Evolutionary conservation across 2,329 filamentous ascomycete genomes (phyloP), one percentile per base, ranked within the genome.

Genomic region (Fusarium dimerum): DNA sequence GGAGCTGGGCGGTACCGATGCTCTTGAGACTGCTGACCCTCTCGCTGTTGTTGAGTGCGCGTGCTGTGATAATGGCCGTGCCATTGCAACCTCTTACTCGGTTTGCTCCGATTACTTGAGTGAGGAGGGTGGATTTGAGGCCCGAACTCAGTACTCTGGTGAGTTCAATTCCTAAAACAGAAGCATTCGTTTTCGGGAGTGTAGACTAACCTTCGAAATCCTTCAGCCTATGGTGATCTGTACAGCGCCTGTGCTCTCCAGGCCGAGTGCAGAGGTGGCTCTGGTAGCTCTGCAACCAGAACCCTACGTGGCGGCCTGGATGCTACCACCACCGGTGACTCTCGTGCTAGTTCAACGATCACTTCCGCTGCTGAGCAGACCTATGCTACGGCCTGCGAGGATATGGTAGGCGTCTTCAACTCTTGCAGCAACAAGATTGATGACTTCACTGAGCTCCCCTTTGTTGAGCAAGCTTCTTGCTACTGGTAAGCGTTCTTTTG

Each of bases 381-480:
- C 39, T 55, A 60, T 54, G 51, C 62, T 47, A 17, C 45, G 18
- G 67, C 63, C 9, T 70, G 67, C 49, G 29, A 43, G 39, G 55
- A 59, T 30, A 69, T 71, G 68, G 40, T 65, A 15, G 53, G 43
- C 26, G 46, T 69, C 44, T 69, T 61, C 45, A 47, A 49, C 17
- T 66, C 65, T 2, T 71, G 68, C 51, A 59, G 56, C 39, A 50
- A 40, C 10, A 48, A 60, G 38, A 61, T 64, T 18, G 49, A 48
- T 6, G 56, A 57, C 17, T 71, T 71, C 53, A 56, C 59, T n/a
- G 40, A 54, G 5, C 48, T 68, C 18, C 62, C 62, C 18, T 61
- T 48, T 49, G 55, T 43, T 17, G 58, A 65, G 30, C 68, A 71
- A 43, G 68, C 69, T 16, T 54, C 60, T 16, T 71, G 69, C 60